Base-by-base conservation (phyloP, 169 alveolate genomes). In the Eimeria falciformis region DNA sequence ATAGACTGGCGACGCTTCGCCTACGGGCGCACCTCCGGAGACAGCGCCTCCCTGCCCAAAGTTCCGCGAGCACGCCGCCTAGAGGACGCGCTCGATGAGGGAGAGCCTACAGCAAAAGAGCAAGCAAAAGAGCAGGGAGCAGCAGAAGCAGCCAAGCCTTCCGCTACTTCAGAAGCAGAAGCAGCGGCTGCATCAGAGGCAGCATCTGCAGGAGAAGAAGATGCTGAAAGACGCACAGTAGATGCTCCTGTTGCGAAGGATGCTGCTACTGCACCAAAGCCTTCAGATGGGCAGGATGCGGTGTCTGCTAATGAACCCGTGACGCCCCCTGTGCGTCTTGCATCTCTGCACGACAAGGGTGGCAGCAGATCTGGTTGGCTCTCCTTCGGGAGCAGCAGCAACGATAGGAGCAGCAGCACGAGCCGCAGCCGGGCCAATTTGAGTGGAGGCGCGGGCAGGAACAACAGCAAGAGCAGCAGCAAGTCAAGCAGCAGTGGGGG, bases 1-100 rank as follows among this genome's bases (percentile, higher is more conserved):
- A 75, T 75, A 5, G 85, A 75, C 65, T 75, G 85, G 85, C 37
- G 62, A 65, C 85, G 85, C 23, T 75, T 75, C 37, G 85, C 85
- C 65, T 75, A 75, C 56, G 65, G 85, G 37, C 58, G 23, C 45
- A 23, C 62, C 33, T 45, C 85, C 27, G 43, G 40, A 43, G 37
- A 23, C 62, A n/a, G 66, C 45, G n/a, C 66, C 11, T 75, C 85
- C n/a, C 85, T 75, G n/a, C 21, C 85, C 29, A 50, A 46, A 6
- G 25, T 47, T 0, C 27, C 29, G 21, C 65, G 23, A 5, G 9
- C 45, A 1, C 29, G 53, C 25, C 9, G 2, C 0, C 66, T 47
- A 9, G 66, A 43, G 62, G 56, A 21, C 4, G 23, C 85, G 6
- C 40, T 14, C n/a, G 62, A 50, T 7, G 62, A 50, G 14, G 62